Evolutionary conservation across 2,329 filamentous ascomycete genomes (phyloP), one percentile per base, ranked within the genome.

Genomic region (Metarhizium sp.): DNA sequence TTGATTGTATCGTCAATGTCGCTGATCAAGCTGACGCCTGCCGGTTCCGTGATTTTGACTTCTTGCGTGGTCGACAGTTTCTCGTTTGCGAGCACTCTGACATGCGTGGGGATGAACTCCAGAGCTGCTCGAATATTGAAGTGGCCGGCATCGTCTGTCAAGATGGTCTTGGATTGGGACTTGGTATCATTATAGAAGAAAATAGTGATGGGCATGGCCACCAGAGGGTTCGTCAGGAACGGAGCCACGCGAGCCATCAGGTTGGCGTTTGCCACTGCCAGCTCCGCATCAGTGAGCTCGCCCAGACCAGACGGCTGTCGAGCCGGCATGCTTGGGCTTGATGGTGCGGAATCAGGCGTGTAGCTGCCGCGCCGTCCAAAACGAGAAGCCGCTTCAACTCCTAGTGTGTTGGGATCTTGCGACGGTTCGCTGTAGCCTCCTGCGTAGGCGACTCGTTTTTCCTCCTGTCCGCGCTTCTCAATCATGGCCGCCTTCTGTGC

Each of bases 1-100:
- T 99, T 99, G 67, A 99, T 86, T 0, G 94, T 99, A 70, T 99
- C 94, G 66, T 99, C 94, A 59, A 99, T 94, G 67, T 99, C 94
- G 67, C 90, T 97, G 68, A 99, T 97, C 57, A 99, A 67, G 69
- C 92, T 97, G 59, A 99, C 81, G 45, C 94, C 94, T 25, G 75
- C 77, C 0, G 88, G 82, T 57, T 92, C 87, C 4, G 87, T 91
- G 52, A 97, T 75, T 45, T 83, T 78, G 48, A 99, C 79, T 55
- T 88, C 80, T 59, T 94, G 87, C 2, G 87, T 90, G 0, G 85
- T 86, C 16, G 92, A 95, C 3, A 99, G 76, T 56, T 86, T 81
- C 65, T 96, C 91, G 13, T 87, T 92, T 6, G 90, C 92, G 18
- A 99, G 73, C 1, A 99, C 87, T 47, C 91, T 81, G 29, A 96